phyloP scores from a whole-genome alignment of 768 basidiomycete species.

The Russula earlei region DNA sequence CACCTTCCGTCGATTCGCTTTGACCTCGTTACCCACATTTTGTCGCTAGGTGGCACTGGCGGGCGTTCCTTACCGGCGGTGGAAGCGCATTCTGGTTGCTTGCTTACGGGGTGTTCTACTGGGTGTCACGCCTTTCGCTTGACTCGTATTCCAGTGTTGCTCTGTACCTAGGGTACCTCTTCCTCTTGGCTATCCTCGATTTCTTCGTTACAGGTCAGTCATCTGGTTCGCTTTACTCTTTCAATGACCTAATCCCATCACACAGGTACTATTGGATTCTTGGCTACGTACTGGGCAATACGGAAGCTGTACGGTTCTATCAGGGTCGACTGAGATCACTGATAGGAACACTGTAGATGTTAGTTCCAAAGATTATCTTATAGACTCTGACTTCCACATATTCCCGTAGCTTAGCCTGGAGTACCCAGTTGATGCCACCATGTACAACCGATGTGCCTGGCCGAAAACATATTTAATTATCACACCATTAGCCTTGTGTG shows the following conservation, averaged over 20 bases:
- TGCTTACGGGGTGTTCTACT: conserved; percentile 82
- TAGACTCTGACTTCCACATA: neutral
- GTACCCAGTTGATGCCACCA: neutral
- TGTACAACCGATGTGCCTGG: neutral
- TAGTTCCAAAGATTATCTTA: neutral
- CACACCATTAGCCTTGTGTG: neutral
- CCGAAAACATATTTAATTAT: neutral
- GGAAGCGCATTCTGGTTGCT: conserved; percentile 90
- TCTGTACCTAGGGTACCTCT: conserved; percentile 86
- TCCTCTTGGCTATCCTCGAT: conserved; percentile 71
- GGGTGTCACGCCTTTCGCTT: conserved; percentile 78
- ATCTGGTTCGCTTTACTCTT: neutral
- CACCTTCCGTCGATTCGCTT: neutral
- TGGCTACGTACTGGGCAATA: conserved; percentile 88
- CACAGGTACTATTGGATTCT: conserved; percentile 83
- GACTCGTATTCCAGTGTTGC: conserved; percentile 72
- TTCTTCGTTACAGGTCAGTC: conserved; percentile 78
- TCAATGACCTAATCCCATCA: neutral
- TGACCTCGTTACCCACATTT: conserved; percentile 5
- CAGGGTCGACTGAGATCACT: conserved; percentile 47
- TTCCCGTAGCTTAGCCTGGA: neutral
- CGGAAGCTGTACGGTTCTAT: conserved; percentile 74
- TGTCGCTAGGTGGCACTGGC: conserved; percentile 83
- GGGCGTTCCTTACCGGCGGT: conserved; percentile 84
- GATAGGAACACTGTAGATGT: neutral